phyloP scores from a whole-genome alignment of 176 grass and related monocot genomes.

The Carex kokanica region DNA sequence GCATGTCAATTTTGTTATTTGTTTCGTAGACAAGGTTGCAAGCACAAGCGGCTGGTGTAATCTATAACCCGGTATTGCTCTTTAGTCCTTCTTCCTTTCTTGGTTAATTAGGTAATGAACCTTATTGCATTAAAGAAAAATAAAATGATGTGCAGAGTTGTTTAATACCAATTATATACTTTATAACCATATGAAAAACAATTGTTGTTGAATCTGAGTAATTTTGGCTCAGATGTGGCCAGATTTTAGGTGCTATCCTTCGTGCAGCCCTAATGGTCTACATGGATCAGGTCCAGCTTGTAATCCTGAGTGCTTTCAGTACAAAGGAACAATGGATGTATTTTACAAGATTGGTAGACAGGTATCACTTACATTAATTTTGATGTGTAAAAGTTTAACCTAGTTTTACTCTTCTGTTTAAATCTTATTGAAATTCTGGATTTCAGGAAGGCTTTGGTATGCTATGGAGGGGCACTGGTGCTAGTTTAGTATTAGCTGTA shows the following conservation, averaged over 20 bases:
- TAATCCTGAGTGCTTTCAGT: conserved; percentile 62
- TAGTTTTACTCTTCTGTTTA: neutral
- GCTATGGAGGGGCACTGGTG: conserved; percentile 91
- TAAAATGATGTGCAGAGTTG: neutral
- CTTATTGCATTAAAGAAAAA: neutral
- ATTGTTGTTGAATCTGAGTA: conserved; percentile 41
- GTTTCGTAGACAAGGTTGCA: conserved; percentile 81
- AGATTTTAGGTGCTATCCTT: conserved; percentile 84
- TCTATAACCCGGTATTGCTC: conserved; percentile 56
- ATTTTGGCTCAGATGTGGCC: conserved; percentile 70
- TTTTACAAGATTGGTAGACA: conserved; percentile 75
- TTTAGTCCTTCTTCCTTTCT: conserved; percentile 8
- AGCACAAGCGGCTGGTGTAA: conserved; percentile 87
- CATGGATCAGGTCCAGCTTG: conserved; percentile 51
- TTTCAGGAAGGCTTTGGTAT: conserved; percentile 76
- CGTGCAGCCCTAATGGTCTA: conserved; percentile 50
- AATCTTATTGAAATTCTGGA: conserved; percentile 19
- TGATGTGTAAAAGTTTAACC: neutral
- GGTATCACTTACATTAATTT: conserved; percentile 32
- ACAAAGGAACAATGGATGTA: conserved; percentile 89
- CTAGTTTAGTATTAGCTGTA: conserved; percentile 71
- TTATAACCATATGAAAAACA: conserved; percentile 23
- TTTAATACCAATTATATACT: neutral
- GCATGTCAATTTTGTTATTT: neutral
- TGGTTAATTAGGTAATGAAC: neutral